A percentile compares a stretch with the other conserved stretches of the same genome.
Evolutionary conservation across 768 basidiomycete species (phyloP).

Genomic region (Mycena galericulata): DNA sequence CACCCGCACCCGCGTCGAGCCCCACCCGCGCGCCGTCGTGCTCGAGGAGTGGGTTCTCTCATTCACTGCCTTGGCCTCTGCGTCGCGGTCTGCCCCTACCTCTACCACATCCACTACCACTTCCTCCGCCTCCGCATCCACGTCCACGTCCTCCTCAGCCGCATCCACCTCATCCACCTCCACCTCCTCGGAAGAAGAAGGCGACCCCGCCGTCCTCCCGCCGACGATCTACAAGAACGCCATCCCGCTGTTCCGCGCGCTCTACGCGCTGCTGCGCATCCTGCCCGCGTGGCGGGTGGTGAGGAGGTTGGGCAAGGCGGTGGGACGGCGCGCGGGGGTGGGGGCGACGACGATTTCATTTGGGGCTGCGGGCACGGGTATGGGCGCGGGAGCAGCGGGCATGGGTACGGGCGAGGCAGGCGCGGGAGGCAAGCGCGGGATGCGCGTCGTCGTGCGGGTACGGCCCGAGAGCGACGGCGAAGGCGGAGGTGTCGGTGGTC

Average conservation of each 20-base stretch:
- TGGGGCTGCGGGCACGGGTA: no score
- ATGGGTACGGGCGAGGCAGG: no score
- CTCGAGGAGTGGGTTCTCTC: slow-evolving; percentile 78
- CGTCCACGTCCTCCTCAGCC: no score
- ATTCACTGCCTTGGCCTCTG: slow-evolving; percentile 48
- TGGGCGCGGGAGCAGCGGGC: no score
- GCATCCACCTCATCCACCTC: no score
- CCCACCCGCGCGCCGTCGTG: slow-evolving; percentile 75
- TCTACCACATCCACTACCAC: no score
- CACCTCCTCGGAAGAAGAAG: neutral
- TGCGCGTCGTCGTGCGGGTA: slow-evolving; percentile 42
- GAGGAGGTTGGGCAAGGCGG: slow-evolving; percentile 70
- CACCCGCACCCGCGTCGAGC: slow-evolving; percentile 73
- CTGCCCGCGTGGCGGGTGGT: slow-evolving; percentile 82
- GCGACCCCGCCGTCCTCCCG: slow-evolving; percentile 65
- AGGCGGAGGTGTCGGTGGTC: neutral
- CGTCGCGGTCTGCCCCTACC: slow-evolving; percentile 33
- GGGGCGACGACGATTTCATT: no score
- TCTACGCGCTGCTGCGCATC: slow-evolving; percentile 78
- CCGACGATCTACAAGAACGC: slow-evolving; percentile 89
- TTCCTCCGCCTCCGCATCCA: no score
- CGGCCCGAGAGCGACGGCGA: slow-evolving; percentile 26
- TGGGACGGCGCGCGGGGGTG: slow-evolving; percentile 40
- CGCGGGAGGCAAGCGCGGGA: neutral
- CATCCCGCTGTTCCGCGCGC: slow-evolving; percentile 83